A percentile compares a stretch with the other conserved stretches of the same genome.
Conservation (phyloP, 306 rosid species). For the Sphenostylis stenocarpa region DNA sequence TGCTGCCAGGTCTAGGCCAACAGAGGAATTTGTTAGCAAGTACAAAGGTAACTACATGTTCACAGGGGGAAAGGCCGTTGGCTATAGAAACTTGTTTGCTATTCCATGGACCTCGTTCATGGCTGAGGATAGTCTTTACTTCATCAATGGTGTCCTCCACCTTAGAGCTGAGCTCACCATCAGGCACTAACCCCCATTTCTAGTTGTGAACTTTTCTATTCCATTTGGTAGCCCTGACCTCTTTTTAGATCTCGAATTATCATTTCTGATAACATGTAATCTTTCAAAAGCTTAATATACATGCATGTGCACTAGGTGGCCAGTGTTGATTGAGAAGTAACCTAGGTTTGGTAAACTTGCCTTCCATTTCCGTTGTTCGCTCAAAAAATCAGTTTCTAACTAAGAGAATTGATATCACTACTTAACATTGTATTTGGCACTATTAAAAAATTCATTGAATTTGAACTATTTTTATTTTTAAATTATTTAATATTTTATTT, state of each 20-base stretch:
- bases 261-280: slow-evolving; percentile 9
- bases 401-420: not conserved
- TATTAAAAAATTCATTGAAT: too few relatives aligned
- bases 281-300: slow-evolving; percentile 23
- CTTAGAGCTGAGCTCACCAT: slow-evolving; percentile 95
- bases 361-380: not conserved
- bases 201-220: slow-evolving; percentile 15
- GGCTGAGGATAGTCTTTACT: slow-evolving; percentile 84
- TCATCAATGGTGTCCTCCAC: slow-evolving; percentile 89
- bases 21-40: slow-evolving; percentile 81
- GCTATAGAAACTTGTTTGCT: slow-evolving; percentile 85
- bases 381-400: not conserved
- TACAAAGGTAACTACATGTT: slow-evolving; percentile 96
- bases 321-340: slow-evolving; percentile 16
- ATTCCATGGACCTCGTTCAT: slow-evolving; percentile 83
- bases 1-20: slow-evolving; percentile 81
- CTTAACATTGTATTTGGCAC: too few relatives aligned
- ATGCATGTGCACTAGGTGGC: slow-evolving; percentile 7
- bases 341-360: not conserved
- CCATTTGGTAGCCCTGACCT: slow-evolving; percentile 26
- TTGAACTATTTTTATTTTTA: too few relatives aligned
- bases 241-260: not conserved
- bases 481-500: too few relatives aligned
- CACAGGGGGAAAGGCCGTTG: slow-evolving; percentile 98
- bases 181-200: slow-evolving; percentile 48